Conservation (phyloP, 2,329 filamentous ascomycete genomes). For the Septoria petroselini region DNA sequence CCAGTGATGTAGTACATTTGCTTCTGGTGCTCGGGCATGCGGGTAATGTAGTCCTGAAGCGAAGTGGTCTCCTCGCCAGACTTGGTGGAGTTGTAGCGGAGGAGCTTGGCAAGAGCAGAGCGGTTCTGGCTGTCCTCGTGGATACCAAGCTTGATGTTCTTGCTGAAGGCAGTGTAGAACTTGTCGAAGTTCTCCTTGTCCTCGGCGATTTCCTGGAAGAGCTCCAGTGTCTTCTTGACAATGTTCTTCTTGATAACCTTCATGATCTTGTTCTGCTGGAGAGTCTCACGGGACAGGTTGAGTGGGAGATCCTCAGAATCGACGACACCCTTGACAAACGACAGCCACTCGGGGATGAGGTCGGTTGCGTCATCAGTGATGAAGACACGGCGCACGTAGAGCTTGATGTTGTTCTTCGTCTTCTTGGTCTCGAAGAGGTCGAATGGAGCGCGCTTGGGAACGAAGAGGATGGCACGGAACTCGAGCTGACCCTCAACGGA, state of each 20-base stretch:
- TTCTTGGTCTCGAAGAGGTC: slow-evolving; percentile 99
- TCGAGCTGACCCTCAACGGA: slow-evolving; percentile 99
- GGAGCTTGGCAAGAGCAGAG: slow-evolving; percentile 85
- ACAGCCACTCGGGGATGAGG: slow-evolving; percentile 98
- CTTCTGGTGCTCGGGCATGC: slow-evolving; percentile 99
- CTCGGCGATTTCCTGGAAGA: slow-evolving; percentile 98
- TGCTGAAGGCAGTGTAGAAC: slow-evolving; percentile 99
- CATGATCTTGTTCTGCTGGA: slow-evolving; percentile 99
- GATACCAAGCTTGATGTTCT: slow-evolving; percentile 99
- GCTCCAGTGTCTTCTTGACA: slow-evolving; percentile 99
- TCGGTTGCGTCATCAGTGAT: slow-evolving; percentile 99
- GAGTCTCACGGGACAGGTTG: slow-evolving; percentile 99
- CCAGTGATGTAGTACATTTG: slow-evolving; percentile 99
- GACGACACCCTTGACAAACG: slow-evolving; percentile 99
- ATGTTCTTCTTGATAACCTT: slow-evolving; percentile 99
- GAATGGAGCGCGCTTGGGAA: slow-evolving; percentile 98
- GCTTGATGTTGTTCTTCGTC: slow-evolving; percentile 99
- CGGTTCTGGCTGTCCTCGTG: slow-evolving; percentile 99
- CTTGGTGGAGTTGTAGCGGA: slow-evolving; percentile 99
- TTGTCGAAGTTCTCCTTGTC: slow-evolving; percentile 99
- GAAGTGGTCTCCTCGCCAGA: slow-evolving; percentile 97
- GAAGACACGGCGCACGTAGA: slow-evolving; percentile 99
- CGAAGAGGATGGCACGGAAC: slow-evolving; percentile 99
- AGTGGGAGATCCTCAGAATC: slow-evolving; percentile 99
- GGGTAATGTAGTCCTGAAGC: slow-evolving; percentile 93